A percentile compares a stretch with the other conserved stretches of the same genome.
Conservation (phyloP, 768 basidiomycete genomes). For the Pulveroboletus sp. region DNA sequence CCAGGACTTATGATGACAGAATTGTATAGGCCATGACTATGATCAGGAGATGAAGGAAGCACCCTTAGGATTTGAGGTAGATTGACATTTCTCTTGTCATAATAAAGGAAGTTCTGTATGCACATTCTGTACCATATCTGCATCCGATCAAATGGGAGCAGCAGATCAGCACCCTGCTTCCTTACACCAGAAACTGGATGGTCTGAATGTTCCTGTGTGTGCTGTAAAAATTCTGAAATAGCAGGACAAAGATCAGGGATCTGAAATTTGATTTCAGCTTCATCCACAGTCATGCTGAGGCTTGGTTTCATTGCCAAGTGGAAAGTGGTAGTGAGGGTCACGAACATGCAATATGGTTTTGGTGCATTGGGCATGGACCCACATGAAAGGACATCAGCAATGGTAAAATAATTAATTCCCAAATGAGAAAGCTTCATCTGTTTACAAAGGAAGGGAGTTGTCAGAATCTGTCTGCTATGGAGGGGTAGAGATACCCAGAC, state of each 20-base stretch:
- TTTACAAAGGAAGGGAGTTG: too few relatives aligned
- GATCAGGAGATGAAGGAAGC: neutral
- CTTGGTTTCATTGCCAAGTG: too few relatives aligned
- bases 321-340: too few relatives aligned
- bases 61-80: neutral
- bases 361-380: too few relatives aligned
- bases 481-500: too few relatives aligned
- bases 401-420: too few relatives aligned
- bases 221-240: neutral
- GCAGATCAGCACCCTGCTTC: neutral
- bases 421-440: too few relatives aligned
- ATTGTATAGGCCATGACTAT: neutral
- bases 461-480: too few relatives aligned
- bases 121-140: neutral
- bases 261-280: neutral
- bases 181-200: neutral
- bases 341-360: too few relatives aligned
- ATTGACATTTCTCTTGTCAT: neutral
- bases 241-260: neutral
- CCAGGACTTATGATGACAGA: neutral
- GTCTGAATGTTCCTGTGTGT: neutral
- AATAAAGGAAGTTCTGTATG: neutral
- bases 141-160: neutral
- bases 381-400: too few relatives aligned
- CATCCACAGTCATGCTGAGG: conserved; percentile 1